Base-by-base conservation (phyloP, 345 rosid genomes). In the Eucalyptus marginata region DNA sequence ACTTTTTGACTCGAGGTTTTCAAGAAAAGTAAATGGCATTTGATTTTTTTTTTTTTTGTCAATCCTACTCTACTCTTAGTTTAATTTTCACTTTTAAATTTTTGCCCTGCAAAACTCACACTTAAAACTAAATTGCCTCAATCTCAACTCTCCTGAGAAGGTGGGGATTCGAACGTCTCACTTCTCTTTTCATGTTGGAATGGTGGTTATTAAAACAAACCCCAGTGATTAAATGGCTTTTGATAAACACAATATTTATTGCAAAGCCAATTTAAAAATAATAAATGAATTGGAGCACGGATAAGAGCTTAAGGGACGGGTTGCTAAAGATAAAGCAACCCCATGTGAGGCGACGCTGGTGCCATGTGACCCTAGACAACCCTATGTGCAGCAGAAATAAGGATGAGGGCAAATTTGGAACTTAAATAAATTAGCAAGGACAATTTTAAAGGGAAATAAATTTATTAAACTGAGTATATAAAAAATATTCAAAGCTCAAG, bases 151-250 rank as follows among this genome's bases (percentile, higher is more conserved):
- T 2, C 2, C 1, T 3, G 0, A 51, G 2, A 51, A 17, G 0
- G 9, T 17, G 1, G 0, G 24, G 0, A 17, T 52, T 51, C 2
- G 56, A 52, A 17, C 0, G 2, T 2, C 8, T 16, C 9, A 52
- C 2, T 0, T 52, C 1, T 0, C 1, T 0, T 52, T 18, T 3
- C 0, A 52, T 52, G 2, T 52, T 52, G 0, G 0, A 52, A 52
- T 1, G 1, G 10, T 52, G 4, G 8, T 7, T 7, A 43, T 7
- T 7, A 7, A 2, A 43, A 8, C 7, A 43, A 43, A 43, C 0
- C 0, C 13, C 4, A 47, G 3, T 51, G 8, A 7, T 51, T 17
- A 51, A 51, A 51, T 51, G 22, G 1, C 56, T 2, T 7, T 18
- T 52, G 24, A 10, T 52, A 12, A 58, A 58, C 6, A 25, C 0